These are phyloP conservation scores for Crataegus laevigata DNA, from an alignment of 306 rosid species.

Conservation along the genomic window DNA sequence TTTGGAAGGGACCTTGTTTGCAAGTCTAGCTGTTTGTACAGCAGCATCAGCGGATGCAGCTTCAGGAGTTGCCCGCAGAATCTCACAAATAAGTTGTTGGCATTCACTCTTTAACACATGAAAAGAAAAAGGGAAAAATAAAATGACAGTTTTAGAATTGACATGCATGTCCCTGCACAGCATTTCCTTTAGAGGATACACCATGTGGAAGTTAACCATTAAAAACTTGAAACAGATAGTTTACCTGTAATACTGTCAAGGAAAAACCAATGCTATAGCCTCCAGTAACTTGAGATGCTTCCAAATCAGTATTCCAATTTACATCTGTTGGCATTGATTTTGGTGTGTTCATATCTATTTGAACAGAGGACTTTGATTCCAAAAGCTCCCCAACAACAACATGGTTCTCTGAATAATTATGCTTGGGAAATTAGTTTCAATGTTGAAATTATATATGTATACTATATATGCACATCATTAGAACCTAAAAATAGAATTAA, in stretches of 20 bases:
- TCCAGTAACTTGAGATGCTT: constrained; percentile 85
- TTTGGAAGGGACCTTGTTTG: constrained; percentile 88
- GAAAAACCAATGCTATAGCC: constrained; percentile 94
- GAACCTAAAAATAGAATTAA: not conserved
- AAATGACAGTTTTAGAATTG: constrained; percentile 10
- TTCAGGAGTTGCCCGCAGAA: constrained; percentile 98
- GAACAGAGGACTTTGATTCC: constrained; percentile 66
- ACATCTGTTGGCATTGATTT: constrained; percentile 61
- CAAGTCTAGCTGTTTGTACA: constrained; percentile 97
- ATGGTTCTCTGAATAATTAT: constrained; percentile 69
- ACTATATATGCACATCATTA: not conserved
- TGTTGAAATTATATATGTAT: not conserved
- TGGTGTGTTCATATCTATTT: constrained; percentile 63
- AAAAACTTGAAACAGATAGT: not conserved
- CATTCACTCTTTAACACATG: constrained; percentile 74
- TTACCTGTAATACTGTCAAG: constrained; percentile 93
- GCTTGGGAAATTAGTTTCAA: constrained; percentile 16
- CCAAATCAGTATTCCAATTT: constrained; percentile 78
- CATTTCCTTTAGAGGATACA: not conserved
- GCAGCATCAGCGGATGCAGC: constrained; percentile 99
- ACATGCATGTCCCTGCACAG: not conserved
- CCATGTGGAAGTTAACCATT: constrained; percentile 8
- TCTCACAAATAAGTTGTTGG: constrained; percentile 98
- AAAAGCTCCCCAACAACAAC: constrained; percentile 87
- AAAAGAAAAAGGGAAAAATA: constrained; percentile 11